Percentiles rank a stretch among this genome's conserved stretches.
Evolutionary conservation across 1,284 basidiomycete genomes (phyloP).

Genomic region (Ustilago xerochloae): DNA sequence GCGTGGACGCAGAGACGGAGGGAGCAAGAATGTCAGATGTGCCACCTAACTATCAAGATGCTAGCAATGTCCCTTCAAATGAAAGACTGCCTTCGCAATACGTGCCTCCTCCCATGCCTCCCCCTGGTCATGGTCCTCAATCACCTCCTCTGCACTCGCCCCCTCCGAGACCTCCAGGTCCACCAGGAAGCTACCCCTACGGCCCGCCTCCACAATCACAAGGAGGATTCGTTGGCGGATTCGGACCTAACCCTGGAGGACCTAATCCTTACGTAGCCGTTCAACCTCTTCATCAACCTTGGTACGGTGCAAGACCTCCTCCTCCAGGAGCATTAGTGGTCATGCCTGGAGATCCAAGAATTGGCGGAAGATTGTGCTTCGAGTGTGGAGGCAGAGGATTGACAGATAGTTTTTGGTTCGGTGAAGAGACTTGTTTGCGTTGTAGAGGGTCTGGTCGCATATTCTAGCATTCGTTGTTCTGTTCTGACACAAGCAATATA

Average conservation of each 20-base stretch:
- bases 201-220: neutral
- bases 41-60: conserved; percentile 49
- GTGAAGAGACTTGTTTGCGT: conserved; percentile 44
- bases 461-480: conserved; percentile 7
- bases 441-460: conserved; percentile 34
- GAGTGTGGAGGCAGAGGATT: conserved; percentile 41
- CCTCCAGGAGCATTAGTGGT: conserved; percentile 44
- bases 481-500: neutral
- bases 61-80: conserved; percentile 27
- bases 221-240: conserved; percentile 30
- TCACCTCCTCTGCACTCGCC: neutral
- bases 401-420: conserved; percentile 50
- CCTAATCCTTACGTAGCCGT: conserved; percentile 31
- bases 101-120: conserved; percentile 29
- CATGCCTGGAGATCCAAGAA: conserved; percentile 45
- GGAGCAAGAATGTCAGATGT: conserved; percentile 44
- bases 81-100: conserved; percentile 46
- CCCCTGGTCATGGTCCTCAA: conserved; percentile 19
- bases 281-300: conserved; percentile 4
- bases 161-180: conserved; percentile 7
- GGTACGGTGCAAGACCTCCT: conserved; percentile 14
- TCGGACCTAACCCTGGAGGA: conserved; percentile 26
- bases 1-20: conserved; percentile 44
- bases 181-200: conserved; percentile 7
- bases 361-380: conserved; percentile 44